These are phyloP conservation scores for Penicillium taxi DNA, from an alignment of 495 filamentous ascomycete genomes.

Conservation along the genomic window DNA sequence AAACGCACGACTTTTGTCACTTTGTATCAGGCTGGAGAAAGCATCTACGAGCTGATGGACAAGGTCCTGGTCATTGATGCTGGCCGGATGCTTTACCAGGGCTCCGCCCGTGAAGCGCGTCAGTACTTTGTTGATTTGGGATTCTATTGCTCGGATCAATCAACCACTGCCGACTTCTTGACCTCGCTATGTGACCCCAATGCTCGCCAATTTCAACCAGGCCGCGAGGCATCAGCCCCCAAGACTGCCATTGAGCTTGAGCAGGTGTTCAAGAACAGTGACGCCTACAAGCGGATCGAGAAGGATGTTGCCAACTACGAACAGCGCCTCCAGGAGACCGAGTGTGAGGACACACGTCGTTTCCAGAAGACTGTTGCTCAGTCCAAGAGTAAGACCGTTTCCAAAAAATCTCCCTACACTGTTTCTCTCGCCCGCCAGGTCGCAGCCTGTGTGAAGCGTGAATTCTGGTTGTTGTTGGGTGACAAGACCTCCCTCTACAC, in stretches of 20 bases:
- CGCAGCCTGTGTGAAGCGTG: conserved; percentile 59
- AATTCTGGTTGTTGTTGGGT: conserved; percentile 69
- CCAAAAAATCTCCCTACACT: conserved; percentile 62
- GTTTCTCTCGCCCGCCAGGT: conserved; percentile 64
- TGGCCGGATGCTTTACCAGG: conserved; percentile 58
- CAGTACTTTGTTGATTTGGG: conserved; percentile 64
- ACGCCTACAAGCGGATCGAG: conserved; percentile 44
- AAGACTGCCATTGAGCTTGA: conserved; percentile 58
- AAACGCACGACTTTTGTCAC: conserved; percentile 77
- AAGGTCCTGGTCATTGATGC: conserved; percentile 63
- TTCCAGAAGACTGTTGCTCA: conserved; percentile 65
- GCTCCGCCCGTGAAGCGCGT: conserved; percentile 53
- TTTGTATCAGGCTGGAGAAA: conserved; percentile 76
- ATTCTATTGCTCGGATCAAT: conserved; percentile 57
- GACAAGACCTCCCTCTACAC: conserved; percentile 66
- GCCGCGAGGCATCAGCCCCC: conserved; percentile 54
- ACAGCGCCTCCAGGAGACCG: conserved; percentile 47
- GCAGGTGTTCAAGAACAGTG: conserved; percentile 47
- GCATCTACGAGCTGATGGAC: conserved; percentile 76
- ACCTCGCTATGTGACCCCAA: conserved; percentile 69
- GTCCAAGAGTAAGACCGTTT: conserved; percentile 57
- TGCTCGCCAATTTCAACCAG: conserved; percentile 57
- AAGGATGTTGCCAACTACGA: conserved; percentile 55
- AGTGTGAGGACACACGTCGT: conserved; percentile 54
- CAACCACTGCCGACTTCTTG: conserved; percentile 67